phyloP scores from a whole-genome alignment of 1,284 basidiomycete genomes.

The Crepidotus sp. region DNA sequence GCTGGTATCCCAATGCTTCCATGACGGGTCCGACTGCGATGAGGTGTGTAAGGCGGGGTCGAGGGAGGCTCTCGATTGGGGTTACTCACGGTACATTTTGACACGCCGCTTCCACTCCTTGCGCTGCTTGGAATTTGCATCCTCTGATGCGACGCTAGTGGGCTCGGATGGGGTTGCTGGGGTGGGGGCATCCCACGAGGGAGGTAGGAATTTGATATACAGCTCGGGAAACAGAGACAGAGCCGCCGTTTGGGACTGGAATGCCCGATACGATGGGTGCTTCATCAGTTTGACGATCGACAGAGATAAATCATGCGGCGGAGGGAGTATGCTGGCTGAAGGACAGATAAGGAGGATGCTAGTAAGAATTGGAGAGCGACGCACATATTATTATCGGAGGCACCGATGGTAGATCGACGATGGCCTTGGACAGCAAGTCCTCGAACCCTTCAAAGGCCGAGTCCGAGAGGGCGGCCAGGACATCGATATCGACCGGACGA shows the following conservation, averaged over 20 bases:
- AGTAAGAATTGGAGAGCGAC: conserved; percentile 26
- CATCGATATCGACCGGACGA: conserved; percentile 59
- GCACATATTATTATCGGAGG: conserved; percentile 68
- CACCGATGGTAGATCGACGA: conserved; percentile 34
- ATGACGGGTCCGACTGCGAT: conserved; percentile 66
- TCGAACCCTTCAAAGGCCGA: conserved; percentile 64
- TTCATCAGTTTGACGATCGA: conserved; percentile 72
- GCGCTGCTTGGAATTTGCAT: conserved; percentile 43
- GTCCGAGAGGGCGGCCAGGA: conserved; percentile 48
- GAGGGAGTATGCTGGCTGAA: conserved; percentile 70
- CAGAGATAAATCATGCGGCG: conserved; percentile 65
- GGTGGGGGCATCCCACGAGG: conserved; percentile 59
- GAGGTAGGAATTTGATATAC: conserved; percentile 74
- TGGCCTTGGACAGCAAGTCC: conserved; percentile 61
- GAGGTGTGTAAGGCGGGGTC: conserved; percentile 12
- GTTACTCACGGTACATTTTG: conserved; percentile 84
- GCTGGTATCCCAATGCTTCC: conserved; percentile 53
- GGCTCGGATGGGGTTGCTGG: conserved; percentile 42
- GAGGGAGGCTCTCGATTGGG: conserved; percentile 6
- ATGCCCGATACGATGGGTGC: conserved; percentile 63
- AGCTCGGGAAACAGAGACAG: conserved; percentile 72
- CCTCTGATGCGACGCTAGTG: conserved; percentile 23
- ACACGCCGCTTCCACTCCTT: conserved; percentile 75
- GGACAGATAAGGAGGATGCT: conserved; percentile 8
- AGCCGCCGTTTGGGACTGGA: conserved; percentile 65